phyloP scores from a whole-genome alignment of 1,139 yeast genomes.

The Pichia sp. region DNA sequence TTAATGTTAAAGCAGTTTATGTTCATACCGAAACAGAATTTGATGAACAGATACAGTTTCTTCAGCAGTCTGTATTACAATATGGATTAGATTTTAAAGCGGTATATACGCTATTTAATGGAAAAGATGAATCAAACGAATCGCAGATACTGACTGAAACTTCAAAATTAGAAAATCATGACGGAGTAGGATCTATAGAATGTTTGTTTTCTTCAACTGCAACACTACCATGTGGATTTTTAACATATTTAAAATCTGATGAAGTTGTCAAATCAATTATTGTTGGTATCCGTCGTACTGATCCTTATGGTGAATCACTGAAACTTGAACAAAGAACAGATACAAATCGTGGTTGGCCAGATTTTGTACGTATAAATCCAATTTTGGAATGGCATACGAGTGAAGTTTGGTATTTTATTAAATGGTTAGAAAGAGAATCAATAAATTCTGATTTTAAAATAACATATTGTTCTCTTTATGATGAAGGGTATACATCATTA shows the following conservation, averaged over 20 bases:
- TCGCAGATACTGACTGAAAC: constrained; percentile 3
- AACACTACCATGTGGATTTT: constrained; percentile 61
- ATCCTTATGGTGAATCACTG: constrained; percentile 63
- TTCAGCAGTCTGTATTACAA: constrained; percentile 35
- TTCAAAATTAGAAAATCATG: background rate
- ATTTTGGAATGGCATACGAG: constrained; percentile 75
- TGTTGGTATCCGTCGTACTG: constrained; percentile 77
- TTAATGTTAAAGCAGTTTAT: constrained; percentile 49
- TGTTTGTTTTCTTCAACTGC: constrained; percentile 31
- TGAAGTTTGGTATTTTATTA: constrained; percentile 68
- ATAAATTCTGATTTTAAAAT: constrained; percentile 37
- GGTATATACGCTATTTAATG: constrained; percentile 11
- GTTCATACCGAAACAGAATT: constrained; percentile 67
- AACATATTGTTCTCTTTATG: constrained; percentile 65
- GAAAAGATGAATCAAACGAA: background rate
- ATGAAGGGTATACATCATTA: constrained; percentile 71
- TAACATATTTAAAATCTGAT: constrained; percentile 43
- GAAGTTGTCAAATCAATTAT: constrained; percentile 55
- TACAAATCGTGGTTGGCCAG: constrained; percentile 89
- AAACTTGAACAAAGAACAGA: constrained; percentile 62
- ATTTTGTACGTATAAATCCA: constrained; percentile 71
- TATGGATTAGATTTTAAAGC: constrained; percentile 41
- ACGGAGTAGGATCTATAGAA: constrained; percentile 2
- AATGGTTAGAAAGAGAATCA: constrained; percentile 25
- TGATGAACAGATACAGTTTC: constrained; percentile 51